phyloP scores from a whole-genome alignment of 2,329 filamentous ascomycete species.

The Arachnomyces sp. region DNA sequence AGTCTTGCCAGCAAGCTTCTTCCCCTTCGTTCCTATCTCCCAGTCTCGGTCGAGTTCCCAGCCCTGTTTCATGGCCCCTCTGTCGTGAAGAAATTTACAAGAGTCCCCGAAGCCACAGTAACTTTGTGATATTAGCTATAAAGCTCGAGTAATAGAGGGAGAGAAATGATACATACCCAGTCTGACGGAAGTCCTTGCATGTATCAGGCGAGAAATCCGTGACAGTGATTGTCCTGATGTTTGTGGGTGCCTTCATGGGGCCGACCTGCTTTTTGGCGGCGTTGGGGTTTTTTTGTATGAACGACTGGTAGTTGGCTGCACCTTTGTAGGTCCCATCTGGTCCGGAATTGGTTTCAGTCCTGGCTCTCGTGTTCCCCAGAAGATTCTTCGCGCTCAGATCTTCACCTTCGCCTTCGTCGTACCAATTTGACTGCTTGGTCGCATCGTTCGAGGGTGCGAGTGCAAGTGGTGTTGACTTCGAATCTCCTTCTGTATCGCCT shows the following conservation, averaged over 20 bases:
- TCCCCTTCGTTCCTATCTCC: slow-evolving; percentile 69
- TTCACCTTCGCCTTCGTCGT: slow-evolving; percentile 60
- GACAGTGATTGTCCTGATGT: slow-evolving; percentile 82
- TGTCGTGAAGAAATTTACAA: slow-evolving; percentile 62
- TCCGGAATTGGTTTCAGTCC: slow-evolving; percentile 9
- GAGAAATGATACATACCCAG: too few relatives aligned
- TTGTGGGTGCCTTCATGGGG: slow-evolving; percentile 76
- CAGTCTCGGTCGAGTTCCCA: slow-evolving; percentile 95
- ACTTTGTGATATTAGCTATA: slow-evolving; percentile 35
- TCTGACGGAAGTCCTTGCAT: slow-evolving; percentile 64
- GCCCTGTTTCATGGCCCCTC: slow-evolving; percentile 68
- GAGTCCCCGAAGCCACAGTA: slow-evolving; percentile 65
- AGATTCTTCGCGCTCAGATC: slow-evolving; percentile 43
- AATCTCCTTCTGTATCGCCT: slow-evolving; percentile 45
- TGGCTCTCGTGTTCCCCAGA: slow-evolving; percentile 24
- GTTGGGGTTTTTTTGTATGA: slow-evolving; percentile 75
- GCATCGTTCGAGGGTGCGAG: slow-evolving; percentile 58
- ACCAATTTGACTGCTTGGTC: slow-evolving; percentile 85
- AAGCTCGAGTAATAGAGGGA: too few relatives aligned
- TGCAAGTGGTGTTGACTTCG: slow-evolving; percentile 45
- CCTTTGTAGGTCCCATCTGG: slow-evolving; percentile 64
- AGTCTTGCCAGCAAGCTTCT: slow-evolving; percentile 37
- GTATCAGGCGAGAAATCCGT: slow-evolving; percentile 89
- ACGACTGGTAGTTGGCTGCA: slow-evolving; percentile 61
- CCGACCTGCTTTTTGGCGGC: slow-evolving; percentile 64